Base-by-base conservation (phyloP, 2,329 filamentous ascomycete genomes). In the Colletotrichum liaoningense region DNA sequence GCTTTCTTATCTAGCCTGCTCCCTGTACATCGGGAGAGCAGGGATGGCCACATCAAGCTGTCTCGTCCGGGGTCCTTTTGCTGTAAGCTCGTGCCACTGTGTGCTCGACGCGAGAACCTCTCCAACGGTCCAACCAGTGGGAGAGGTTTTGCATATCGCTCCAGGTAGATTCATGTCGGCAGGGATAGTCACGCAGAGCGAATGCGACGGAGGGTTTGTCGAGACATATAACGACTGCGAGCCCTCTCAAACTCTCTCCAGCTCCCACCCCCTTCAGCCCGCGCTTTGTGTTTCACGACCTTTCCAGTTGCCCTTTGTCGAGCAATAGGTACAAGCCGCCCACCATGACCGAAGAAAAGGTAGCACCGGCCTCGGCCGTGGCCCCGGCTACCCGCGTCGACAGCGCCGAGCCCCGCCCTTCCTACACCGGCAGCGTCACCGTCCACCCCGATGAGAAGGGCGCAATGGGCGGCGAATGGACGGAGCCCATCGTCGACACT, bases 391-490 rank as follows among this genome's bases (percentile, higher is more conserved):
- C 60, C 54, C 55, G 55, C 24, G 63, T 46, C 49, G 67, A 67
- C 30, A 65, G 56, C 56, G 57, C 56, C 60, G 70, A 65, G 24
- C 59, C 60, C 24, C 67, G 67, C 9, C 71, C 68, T 24, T 66
- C 67, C 8, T 63, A 72, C 63, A 58, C 28, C 28, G 56, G 68
- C 52, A 63, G 24, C 63, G n/a, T 59, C 16, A 38, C 30, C n/a
- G 59, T 67, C 28, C 71, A 62, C 57, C 62, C 67, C 24, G 71
- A 74, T 35, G 72, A 67, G 46, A 74, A 74, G 42, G 72, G 72
- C 57, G 68, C 67, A 38, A 74, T 74, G 52, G 72, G 72, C 42
- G 72, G 72, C 56, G 72, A 74, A 35, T 74, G 68, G 73, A 74
- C 68, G 22, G 77, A 79, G 38, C 75, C 69, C 26, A 14, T 62